Evolutionary conservation across 1,284 basidiomycete genomes (phyloP).

Genomic region (Pseudozyma pruni): DNA sequence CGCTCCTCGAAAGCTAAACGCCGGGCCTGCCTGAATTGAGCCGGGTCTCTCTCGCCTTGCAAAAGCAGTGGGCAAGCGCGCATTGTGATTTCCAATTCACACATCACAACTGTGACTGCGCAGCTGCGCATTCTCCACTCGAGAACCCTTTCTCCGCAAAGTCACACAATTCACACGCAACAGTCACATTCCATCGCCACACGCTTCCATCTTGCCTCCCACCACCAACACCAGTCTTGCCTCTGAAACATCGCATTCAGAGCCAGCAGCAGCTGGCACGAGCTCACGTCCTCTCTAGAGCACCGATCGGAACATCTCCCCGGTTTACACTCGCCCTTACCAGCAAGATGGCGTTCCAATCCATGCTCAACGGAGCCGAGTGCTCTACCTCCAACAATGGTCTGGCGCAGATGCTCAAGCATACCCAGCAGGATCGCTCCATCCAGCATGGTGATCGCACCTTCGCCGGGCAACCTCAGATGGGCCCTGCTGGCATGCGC

Average conservation of each 20-base stretch:
- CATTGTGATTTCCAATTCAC: too few species aligned
- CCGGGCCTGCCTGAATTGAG: too few species aligned
- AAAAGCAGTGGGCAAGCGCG: too few species aligned
- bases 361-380: slow-evolving; percentile 87
- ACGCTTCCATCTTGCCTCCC: not conserved
- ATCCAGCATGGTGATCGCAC: slow-evolving; percentile 72
- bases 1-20: too few species aligned
- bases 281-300: too few species aligned
- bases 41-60: too few species aligned
- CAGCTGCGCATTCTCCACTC: too few species aligned
- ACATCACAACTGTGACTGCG: too few species aligned
- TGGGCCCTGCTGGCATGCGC: slow-evolving; percentile 33
- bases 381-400: slow-evolving; percentile 87
- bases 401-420: slow-evolving; percentile 88
- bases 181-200: slow-evolving; percentile 3
- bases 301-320: too few species aligned
- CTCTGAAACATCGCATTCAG: not conserved
- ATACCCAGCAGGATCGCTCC: slow-evolving; percentile 88
- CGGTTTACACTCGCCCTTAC: too few species aligned
- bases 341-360: slow-evolving; percentile 68
- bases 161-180: not conserved
- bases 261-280: not conserved
- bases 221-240: not conserved
- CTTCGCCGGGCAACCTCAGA: slow-evolving; percentile 36
- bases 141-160: not conserved